These are phyloP conservation scores for Calonectria naviculata DNA, from an alignment of 2,329 filamentous ascomycete genomes.

Conservation along the genomic window DNA sequence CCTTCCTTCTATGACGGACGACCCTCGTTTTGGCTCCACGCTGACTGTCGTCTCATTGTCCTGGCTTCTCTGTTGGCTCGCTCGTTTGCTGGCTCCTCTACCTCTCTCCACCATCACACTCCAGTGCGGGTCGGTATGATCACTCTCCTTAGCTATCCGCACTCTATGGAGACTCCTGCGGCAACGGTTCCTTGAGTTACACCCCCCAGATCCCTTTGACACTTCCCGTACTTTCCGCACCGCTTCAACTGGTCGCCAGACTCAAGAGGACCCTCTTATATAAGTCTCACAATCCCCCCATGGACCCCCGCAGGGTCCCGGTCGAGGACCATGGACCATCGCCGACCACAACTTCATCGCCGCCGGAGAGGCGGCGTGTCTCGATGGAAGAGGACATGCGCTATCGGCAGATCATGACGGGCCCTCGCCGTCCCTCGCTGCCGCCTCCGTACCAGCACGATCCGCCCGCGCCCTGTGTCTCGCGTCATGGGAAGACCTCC, in stretches of 20 bases:
- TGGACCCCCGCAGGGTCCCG: constrained; percentile 46
- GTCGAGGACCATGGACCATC: constrained; percentile 48
- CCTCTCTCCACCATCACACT: constrained; percentile 43
- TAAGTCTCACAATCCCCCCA: constrained; percentile 42
- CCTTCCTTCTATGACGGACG: constrained; percentile 37
- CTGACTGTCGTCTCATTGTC: constrained; percentile 38
- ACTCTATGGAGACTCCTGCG: constrained; percentile 48
- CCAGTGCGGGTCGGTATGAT: constrained; percentile 51
- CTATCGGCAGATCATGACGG: constrained; percentile 64
- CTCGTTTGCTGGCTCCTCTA: constrained; percentile 35
- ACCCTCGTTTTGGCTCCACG: constrained; percentile 38
- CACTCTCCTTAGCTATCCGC: constrained; percentile 41
- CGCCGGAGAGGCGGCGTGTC: constrained; percentile 57
- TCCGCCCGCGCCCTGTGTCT: constrained; percentile 27
- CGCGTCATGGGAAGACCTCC: constrained; percentile 28
- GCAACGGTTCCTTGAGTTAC: constrained; percentile 40
- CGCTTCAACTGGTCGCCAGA: constrained; percentile 32
- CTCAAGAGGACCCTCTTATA: constrained; percentile 37
- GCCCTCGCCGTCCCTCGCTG: constrained; percentile 56
- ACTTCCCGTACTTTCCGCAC: constrained; percentile 34
- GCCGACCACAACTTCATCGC: constrained; percentile 44
- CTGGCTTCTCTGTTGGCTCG: constrained; percentile 37
- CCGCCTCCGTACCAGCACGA: constrained; percentile 58
- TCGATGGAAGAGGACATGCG: constrained; percentile 67
- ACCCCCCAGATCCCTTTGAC: constrained; percentile 37